Evolutionary conservation across 2,329 filamentous ascomycete genomes (phyloP), one percentile per base, ranked within the genome.

Genomic region (Sporothrix brunneoviolacea): DNA sequence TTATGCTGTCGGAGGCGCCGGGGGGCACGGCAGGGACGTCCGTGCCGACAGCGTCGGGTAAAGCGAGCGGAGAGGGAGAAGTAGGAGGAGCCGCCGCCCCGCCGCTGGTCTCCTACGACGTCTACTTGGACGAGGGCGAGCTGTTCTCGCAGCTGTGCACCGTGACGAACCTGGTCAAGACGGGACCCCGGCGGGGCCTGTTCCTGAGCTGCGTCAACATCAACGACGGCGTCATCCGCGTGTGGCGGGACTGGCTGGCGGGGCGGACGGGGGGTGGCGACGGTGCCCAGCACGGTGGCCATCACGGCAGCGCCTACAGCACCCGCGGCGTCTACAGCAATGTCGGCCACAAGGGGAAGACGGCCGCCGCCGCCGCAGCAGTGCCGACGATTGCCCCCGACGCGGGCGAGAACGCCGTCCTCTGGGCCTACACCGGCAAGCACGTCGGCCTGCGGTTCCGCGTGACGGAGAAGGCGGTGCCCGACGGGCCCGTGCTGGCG

Each of bases 111-210:
- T 75, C 70, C 13, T 77, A 86, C 52, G 77, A 76, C 8, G 63
- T 91, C 37, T 71, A 73, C 40, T 70, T 93, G 2, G 87, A 91
- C 56, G 76, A 76, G 2, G 76, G 80, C 54, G 86, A 90, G 65
- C 68, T 82, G 16, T 91, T 91, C 62, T 82, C 83, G 1, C 87
- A 93, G 65, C 73, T 93, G 10, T 85, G 84, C 61, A 77, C 80
- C 5, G 72, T 80, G 21, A 79, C 79, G 8, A 87, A 83, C 60
- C 66, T 94, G 33, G 82, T 88, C 54, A 83, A 83, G 61, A 70
- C 81, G 27, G 79, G 82, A 1, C 76, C 80, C 1, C 73, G 72
- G 24, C 74, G 71, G 19, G 82, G 80, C 4, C 63, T 86, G 0
- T 83, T 88, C 56, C 68, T 79, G 48, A 82, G 76, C 60, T 80